Conservation (phyloP, 2,329 filamentous ascomycete genomes). For the Curvularia sp. region DNA sequence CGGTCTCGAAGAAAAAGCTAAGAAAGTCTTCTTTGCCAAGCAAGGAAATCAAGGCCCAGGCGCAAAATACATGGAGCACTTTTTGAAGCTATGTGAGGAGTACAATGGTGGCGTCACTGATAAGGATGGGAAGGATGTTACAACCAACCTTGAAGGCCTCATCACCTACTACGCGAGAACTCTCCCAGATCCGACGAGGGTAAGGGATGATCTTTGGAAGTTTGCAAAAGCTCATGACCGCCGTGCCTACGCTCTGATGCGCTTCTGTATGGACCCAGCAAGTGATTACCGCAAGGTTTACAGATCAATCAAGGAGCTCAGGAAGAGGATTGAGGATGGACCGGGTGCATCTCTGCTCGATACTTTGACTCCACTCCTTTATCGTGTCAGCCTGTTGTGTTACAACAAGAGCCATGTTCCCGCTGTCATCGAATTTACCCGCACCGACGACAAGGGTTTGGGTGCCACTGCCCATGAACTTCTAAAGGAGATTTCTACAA, state of each 20-base stretch:
- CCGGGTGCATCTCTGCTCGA: slow-evolving; percentile 72
- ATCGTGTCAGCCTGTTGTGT: slow-evolving; percentile 81
- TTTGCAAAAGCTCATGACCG: slow-evolving; percentile 93
- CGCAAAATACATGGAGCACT: slow-evolving; percentile 75
- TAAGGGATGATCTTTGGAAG: slow-evolving; percentile 79
- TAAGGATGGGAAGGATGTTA: slow-evolving; percentile 69
- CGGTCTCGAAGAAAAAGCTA: slow-evolving; percentile 77
- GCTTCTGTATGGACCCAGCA: slow-evolving; percentile 81
- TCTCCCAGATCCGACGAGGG: slow-evolving; percentile 76
- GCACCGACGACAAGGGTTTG: slow-evolving; percentile 80
- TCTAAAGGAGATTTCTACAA: slow-evolving; percentile 87
- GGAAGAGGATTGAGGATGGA: slow-evolving; percentile 77
- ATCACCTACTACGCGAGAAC: slow-evolving; percentile 76
- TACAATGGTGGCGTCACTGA: slow-evolving; percentile 88
- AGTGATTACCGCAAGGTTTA: slow-evolving; percentile 92
- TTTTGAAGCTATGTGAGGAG: slow-evolving; percentile 82
- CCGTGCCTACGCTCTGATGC: slow-evolving; percentile 85
- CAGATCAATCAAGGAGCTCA: slow-evolving; percentile 87
- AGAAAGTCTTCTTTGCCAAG: slow-evolving; percentile 86
- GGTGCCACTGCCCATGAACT: slow-evolving; percentile 84
- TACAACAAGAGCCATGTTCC: slow-evolving; percentile 96
- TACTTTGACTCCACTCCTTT: slow-evolving; percentile 81
- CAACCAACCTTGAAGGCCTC: slow-evolving; percentile 73
- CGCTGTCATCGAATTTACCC: slow-evolving; percentile 85
- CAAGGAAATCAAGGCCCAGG: slow-evolving; percentile 79